Percentiles rank a stretch among this genome's conserved stretches.
These are phyloP conservation scores for Rhizopus microsporus DNA, from an alignment of 371 early-diverging fungal species.

Conservation along the genomic window DNA sequence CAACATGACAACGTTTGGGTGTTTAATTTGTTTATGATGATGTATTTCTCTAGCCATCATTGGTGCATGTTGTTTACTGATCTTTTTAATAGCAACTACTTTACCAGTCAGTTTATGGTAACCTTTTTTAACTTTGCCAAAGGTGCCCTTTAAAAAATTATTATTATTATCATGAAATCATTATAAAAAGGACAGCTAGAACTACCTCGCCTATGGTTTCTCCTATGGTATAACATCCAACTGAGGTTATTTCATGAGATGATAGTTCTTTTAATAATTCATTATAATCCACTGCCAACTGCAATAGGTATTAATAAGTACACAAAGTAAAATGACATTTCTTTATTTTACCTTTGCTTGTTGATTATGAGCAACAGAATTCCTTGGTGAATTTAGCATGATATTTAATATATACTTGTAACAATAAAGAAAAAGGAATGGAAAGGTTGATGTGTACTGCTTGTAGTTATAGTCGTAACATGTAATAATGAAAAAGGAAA, in stretches of 20 bases:
- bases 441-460: conserved; percentile 1
- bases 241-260: conserved; percentile 39
- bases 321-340: not conserved
- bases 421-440: conserved; percentile 4
- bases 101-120: conserved; percentile 73
- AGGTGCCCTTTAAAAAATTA: conserved; percentile 60
- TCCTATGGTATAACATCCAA: conserved; percentile 54
- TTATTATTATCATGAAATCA: too few relatives aligned
- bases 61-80: conserved; percentile 80
- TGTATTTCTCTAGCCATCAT: conserved; percentile 80
- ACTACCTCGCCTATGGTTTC: conserved; percentile 42
- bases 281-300: conserved; percentile 54
- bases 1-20: conserved; percentile 83
- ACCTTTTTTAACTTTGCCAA: conserved; percentile 80
- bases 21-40: conserved; percentile 76
- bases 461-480: conserved; percentile 6
- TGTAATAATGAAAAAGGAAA: conserved; percentile 1
- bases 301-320: not conserved
- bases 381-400: not conserved
- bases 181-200: too few relatives aligned
- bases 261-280: conserved; percentile 50
- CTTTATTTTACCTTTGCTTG: conserved; percentile 27
- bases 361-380: conserved; percentile 22
- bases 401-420: not conserved
- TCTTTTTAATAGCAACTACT: conserved; percentile 84